Conservation (phyloP, 805 yeast species). For the Metschnikowia chrysomelidarum region DNA sequence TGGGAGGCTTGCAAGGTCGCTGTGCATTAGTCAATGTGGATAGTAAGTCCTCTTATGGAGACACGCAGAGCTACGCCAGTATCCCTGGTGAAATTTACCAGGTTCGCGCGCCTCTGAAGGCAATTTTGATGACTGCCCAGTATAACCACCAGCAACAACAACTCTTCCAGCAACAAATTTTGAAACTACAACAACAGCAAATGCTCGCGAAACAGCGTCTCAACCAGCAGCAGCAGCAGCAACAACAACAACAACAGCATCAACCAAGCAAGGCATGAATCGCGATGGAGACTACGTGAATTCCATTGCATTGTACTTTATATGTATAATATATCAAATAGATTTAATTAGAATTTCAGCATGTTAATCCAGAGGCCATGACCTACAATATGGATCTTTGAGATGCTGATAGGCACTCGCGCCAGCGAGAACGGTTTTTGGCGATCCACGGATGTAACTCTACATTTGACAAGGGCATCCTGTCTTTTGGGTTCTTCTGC, state of each 20-base stretch:
- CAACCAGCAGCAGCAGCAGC: conserved; percentile 65
- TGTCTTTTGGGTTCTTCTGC: conserved; percentile 63
- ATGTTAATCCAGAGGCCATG: too few species aligned
- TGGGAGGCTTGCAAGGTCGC: conserved; percentile 79
- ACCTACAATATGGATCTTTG: neutral
- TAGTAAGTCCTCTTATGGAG: conserved; percentile 20
- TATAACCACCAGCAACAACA: conserved; percentile 43
- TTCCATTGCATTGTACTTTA: conserved; percentile 1
- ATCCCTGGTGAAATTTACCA: conserved; percentile 56
- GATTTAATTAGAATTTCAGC: too few species aligned
- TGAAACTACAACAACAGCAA: conserved; percentile 39
- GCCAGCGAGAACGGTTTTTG: conserved; percentile 65
- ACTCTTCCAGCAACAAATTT: conserved; percentile 42
- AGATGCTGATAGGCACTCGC: conserved; percentile 11
- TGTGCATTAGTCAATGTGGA: conserved; percentile 73
- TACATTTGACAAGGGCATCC: conserved; percentile 62
- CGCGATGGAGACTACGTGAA: neutral
- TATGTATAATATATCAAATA: conserved; percentile 6
- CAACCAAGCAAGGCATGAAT: conserved; percentile 4
- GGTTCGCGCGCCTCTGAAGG: conserved; percentile 47
- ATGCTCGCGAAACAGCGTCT: conserved; percentile 35
- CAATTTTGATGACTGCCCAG: conserved; percentile 41
- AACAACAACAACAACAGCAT: conserved; percentile 72
- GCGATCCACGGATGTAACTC: conserved; percentile 81
- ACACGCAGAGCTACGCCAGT: conserved; percentile 48